Evolutionary conservation across 1,284 basidiomycete species (phyloP).

Genomic region (Tilletia indica): DNA sequence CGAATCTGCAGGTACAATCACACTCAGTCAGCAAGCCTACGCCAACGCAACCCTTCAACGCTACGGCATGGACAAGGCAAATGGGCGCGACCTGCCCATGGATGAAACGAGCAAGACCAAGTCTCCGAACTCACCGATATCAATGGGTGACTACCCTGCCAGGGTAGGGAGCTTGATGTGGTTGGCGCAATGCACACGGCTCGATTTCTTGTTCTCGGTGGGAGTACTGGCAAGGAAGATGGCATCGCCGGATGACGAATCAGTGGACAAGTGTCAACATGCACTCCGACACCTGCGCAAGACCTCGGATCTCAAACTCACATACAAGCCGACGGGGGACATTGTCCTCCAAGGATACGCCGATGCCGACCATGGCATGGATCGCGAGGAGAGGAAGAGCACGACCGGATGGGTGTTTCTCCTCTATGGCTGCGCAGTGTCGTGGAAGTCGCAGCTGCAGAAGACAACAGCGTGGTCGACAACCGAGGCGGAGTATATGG

Average conservation of each 20-base stretch:
- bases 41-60: neutral
- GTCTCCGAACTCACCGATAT: neutral
- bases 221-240: too few species aligned
- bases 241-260: too few species aligned
- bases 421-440: conserved; percentile 51
- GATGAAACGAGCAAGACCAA: neutral
- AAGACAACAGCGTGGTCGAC: conserved; percentile 56
- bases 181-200: neutral
- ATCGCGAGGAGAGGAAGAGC: conserved; percentile 49
- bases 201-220: neutral
- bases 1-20: neutral
- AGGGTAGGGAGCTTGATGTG: neutral
- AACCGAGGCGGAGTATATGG: conserved; percentile 60
- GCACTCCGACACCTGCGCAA: too few species aligned
- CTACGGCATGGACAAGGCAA: neutral
- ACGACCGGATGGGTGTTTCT: conserved; percentile 58
- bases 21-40: neutral
- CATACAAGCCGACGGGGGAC: too few species aligned
- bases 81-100: neutral
- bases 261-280: too few species aligned
- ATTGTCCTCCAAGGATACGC: conserved; percentile 56
- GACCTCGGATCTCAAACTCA: too few species aligned
- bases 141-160: too few species aligned
- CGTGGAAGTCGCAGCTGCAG: conserved; percentile 59
- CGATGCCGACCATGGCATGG: conserved; percentile 59